phyloP scores from a whole-genome alignment of 805 yeast genomes.

The Limtongia smithiae region DNA sequence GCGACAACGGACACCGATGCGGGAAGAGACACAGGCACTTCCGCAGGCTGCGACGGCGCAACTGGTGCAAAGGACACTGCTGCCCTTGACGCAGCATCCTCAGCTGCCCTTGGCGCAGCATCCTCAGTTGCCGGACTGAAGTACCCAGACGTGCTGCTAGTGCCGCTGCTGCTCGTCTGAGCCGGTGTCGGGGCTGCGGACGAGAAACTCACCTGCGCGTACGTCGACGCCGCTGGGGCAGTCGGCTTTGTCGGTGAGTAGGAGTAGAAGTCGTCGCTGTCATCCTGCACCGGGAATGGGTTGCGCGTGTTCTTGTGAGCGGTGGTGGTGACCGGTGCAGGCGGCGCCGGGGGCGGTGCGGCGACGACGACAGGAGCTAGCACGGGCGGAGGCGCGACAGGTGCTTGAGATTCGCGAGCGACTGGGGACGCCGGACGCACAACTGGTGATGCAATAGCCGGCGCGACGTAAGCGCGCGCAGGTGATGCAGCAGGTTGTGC shows the following conservation, averaged over 20 bases:
- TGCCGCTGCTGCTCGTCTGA: too few species aligned
- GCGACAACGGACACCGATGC: slow-evolving; percentile 5
- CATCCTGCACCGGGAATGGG: slow-evolving; percentile 22
- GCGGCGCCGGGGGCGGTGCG: slow-evolving; percentile 1
- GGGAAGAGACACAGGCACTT: slow-evolving; percentile 10
- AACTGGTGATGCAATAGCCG: too few species aligned
- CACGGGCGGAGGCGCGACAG: slow-evolving; percentile 22
- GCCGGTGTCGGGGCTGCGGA: slow-evolving; percentile 13
- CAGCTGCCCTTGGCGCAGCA: not conserved
- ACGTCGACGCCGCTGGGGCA: slow-evolving; percentile 8
- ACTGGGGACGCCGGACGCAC: too few species aligned
- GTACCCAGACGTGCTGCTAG: too few species aligned
- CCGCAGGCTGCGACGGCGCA: slow-evolving; percentile 1
- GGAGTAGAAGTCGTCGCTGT: not conserved
- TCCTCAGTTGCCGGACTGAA: too few species aligned
- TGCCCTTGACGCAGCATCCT: not conserved
- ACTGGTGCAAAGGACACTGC: not conserved
- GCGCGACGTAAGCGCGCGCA: not conserved
- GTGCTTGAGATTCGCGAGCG: slow-evolving; percentile 14
- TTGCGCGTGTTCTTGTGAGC: slow-evolving; percentile 14
- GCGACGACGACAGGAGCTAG: not conserved
- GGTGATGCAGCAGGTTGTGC: too few species aligned
- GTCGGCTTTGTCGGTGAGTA: not conserved
- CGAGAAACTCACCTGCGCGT: slow-evolving; percentile 10
- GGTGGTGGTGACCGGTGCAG: not conserved